Evolutionary conservation across 1,284 basidiomycete species (phyloP).

Genomic region (Boletus semigastroideus): DNA sequence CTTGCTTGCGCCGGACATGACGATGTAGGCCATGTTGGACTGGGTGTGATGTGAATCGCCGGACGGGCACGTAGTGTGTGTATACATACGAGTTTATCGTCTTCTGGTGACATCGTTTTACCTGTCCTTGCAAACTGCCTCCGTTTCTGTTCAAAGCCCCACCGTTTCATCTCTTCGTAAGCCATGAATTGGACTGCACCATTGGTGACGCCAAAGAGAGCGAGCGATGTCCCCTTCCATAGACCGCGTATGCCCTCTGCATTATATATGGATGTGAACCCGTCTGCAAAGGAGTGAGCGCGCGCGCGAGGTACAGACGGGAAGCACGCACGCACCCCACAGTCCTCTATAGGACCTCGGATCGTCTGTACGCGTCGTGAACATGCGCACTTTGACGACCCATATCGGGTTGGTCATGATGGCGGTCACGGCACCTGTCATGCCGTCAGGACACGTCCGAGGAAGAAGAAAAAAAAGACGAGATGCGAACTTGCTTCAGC

Average conservation of each 20-base stretch:
- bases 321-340: slow-evolving; percentile 70
- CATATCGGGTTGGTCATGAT: slow-evolving; percentile 97
- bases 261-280: slow-evolving; percentile 65
- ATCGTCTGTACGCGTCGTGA: slow-evolving; percentile 72
- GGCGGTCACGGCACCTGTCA: slow-evolving; percentile 84
- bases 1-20: slow-evolving; percentile 92
- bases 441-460: slow-evolving; percentile 12
- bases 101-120: slow-evolving; percentile 62
- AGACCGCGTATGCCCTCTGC: slow-evolving; percentile 81
- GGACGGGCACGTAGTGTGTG: background rate
- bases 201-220: slow-evolving; percentile 92
- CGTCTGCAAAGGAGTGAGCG: slow-evolving; percentile 52
- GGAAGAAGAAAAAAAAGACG: slow-evolving; percentile 8
- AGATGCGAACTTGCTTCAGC: slow-evolving; percentile 88
- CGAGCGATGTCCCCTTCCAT: slow-evolving; percentile 87
- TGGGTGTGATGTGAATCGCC: slow-evolving; percentile 33
- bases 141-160: slow-evolving; percentile 79
- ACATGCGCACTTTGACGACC: slow-evolving; percentile 98
- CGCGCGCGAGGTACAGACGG: background rate
- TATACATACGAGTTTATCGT: slow-evolving; percentile 79
- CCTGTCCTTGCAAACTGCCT: slow-evolving; percentile 59
- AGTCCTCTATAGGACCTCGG: slow-evolving; percentile 76
- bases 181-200: slow-evolving; percentile 96
- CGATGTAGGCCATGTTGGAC: slow-evolving; percentile 91
- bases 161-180: slow-evolving; percentile 94